These are phyloP conservation scores for Aureobasidium leucospermi DNA, from an alignment of 2,329 filamentous ascomycete genomes.

Conservation along the genomic window DNA sequence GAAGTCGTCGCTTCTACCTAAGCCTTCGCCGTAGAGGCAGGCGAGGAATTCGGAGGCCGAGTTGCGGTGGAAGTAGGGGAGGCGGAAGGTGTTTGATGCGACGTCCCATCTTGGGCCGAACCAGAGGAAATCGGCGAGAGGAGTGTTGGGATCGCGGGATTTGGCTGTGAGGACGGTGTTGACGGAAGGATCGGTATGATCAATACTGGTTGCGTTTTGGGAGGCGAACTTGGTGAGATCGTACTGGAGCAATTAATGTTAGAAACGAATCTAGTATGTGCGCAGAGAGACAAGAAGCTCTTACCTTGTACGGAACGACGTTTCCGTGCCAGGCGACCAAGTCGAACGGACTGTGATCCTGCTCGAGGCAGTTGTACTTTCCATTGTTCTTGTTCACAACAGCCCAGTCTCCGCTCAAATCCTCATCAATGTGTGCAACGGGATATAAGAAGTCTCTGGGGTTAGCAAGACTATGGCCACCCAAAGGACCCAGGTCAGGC, in stretches of 20 bases:
- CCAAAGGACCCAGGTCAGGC: conserved; percentile 33
- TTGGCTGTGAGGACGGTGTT: conserved; percentile 33
- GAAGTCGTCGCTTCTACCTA: conserved; percentile 38
- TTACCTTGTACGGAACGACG: conserved; percentile 39
- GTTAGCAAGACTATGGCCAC: conserved; percentile 35
- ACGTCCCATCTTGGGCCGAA: conserved; percentile 34
- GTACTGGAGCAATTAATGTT: conserved; percentile 31
- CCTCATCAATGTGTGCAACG: conserved; percentile 31
- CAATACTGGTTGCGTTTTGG: conserved; percentile 32
- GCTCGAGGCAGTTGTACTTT: conserved; percentile 27
- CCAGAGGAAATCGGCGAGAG: conserved; percentile 33
- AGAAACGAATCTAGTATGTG: background rate
- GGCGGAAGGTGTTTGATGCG: conserved; percentile 31
- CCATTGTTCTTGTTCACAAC: conserved; percentile 32
- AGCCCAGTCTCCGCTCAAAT: conserved; percentile 28
- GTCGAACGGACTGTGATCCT: conserved; percentile 38
- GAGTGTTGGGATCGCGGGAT: conserved; percentile 30
- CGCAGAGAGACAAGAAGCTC: no score
- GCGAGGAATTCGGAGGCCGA: conserved; percentile 32
- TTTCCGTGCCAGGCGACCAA: conserved; percentile 35
- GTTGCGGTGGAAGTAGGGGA: conserved; percentile 35
- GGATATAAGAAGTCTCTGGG: conserved; percentile 33
- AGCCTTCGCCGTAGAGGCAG: conserved; percentile 30
- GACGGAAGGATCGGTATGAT: conserved; percentile 33
- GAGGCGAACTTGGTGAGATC: conserved; percentile 43